These are phyloP conservation scores for Monosporascus sp. DNA, from an alignment of 2,329 filamentous ascomycete species.

Conservation along the genomic window DNA sequence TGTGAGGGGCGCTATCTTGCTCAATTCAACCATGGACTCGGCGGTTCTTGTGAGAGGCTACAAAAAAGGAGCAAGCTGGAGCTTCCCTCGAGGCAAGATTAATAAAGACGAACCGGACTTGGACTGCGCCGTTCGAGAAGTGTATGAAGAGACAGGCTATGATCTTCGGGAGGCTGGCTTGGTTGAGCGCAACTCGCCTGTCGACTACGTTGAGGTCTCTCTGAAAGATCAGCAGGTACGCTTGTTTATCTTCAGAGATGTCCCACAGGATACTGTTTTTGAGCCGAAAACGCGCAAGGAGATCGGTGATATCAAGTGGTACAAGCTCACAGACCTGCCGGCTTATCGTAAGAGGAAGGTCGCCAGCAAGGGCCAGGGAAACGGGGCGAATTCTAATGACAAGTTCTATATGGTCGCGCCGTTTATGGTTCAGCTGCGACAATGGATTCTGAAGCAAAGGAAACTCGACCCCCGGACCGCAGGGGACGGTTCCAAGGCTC, in stretches of 20 bases:
- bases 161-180: constrained; percentile 73
- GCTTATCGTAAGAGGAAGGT: constrained; percentile 69
- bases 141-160: constrained; percentile 93
- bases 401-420: constrained; percentile 99
- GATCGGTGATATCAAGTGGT: constrained; percentile 97
- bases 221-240: constrained; percentile 92
- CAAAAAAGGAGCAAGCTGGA: constrained; percentile 97
- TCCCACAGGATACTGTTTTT: constrained; percentile 83
- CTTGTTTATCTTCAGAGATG: constrained; percentile 84
- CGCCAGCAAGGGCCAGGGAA: constrained; percentile 48
- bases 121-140: constrained; percentile 89
- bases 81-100: constrained; percentile 94
- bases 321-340: constrained; percentile 81
- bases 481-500: constrained; percentile 26
- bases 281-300: constrained; percentile 91
- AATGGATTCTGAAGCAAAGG: constrained; percentile 84
- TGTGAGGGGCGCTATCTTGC: constrained; percentile 86
- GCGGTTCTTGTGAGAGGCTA: constrained; percentile 92
- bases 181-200: constrained; percentile 63
- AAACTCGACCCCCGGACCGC: constrained; percentile 58
- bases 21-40: constrained; percentile 92
- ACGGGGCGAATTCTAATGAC: constrained; percentile 56
- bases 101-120: constrained; percentile 95
- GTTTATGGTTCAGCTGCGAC: constrained; percentile 78
- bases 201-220: constrained; percentile 81